Evolutionary conservation across 495 filamentous ascomycete species (phyloP), one percentile per base, ranked within the genome.

Genomic region (Xylaria nigripes): DNA sequence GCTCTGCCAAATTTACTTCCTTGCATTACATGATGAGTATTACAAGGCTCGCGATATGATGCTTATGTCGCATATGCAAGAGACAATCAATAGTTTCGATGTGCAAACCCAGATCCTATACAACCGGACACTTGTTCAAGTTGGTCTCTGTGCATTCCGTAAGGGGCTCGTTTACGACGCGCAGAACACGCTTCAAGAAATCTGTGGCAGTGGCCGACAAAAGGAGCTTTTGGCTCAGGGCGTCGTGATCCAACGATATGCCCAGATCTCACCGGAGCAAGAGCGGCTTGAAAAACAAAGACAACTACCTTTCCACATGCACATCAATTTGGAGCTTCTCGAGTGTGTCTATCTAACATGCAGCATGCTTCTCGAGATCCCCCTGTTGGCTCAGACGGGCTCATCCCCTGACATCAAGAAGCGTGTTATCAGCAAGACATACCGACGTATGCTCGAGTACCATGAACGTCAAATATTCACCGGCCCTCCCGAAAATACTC

Each of bases 401-500:
- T 96, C 91, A 8, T 88, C 91, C 21, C 93, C 93, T 6, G 94
- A 97, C 69, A 83, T 97, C 71, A 93, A 90, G 80, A 96, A 96
- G 76, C 85, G 92, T 54, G 82, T 96, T 68, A 99, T 99, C 72
- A 96, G 90, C 77, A 99, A 99, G 82, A 97, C 94, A 5, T 99
- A 96, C 80, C 89, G 93, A 56, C 88, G 93, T 56, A 95, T 97
- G 86, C 78, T 99, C 47, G 94, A 99, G 70, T 99, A 97, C 76
- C 94, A 96, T 70, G 93, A 98, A 81, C 84, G 93, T 54, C 94
- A 97, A 68, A 95, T 98, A 60, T 98, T 98, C 80, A 97, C 90
- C 24, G 93, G 93, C 13, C 93, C 93, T 22, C 90, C 93, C 8
- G 93, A 98, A 76, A 98, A 98, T 75, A 98, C 94, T 50, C 85